Percentiles rank a stretch among this genome's conserved stretches.
Conservation (phyloP, 805 yeast genomes). For the Hagleromyces aurorensis region DNA sequence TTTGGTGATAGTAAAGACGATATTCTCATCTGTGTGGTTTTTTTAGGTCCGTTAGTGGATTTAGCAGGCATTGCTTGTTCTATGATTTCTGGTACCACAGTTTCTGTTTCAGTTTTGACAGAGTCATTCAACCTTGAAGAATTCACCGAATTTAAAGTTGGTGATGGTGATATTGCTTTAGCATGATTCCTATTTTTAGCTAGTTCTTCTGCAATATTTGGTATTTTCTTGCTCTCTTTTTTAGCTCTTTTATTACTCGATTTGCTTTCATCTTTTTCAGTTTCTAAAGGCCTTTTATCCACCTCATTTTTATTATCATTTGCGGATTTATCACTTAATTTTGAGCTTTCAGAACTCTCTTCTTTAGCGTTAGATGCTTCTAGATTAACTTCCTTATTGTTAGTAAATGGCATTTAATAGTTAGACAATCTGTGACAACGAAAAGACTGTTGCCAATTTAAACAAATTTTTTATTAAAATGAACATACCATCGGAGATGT, state of each 20-base stretch:
- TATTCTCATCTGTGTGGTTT: conserved; percentile 11
- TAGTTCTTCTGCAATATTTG: conserved; percentile 28
- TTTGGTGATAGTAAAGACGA: conserved; percentile 15
- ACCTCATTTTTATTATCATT: too few species aligned
- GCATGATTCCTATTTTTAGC: conserved; percentile 27
- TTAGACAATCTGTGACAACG: too few species aligned
- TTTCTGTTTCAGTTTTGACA: conserved; percentile 8
- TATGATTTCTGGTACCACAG: conserved; percentile 2
- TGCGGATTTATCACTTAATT: too few species aligned
- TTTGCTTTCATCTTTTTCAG: conserved; percentile 6
- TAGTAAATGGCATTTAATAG: conserved; percentile 2
- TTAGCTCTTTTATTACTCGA: conserved; percentile 4
- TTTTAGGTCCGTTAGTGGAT: conserved; percentile 2
- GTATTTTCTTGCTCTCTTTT: conserved; percentile 12
- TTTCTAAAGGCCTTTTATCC: too few species aligned
- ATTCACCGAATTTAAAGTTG: conserved; percentile 5
- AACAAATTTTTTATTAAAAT: too few species aligned
- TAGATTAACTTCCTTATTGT: conserved; percentile 1
- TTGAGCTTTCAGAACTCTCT: too few species aligned
- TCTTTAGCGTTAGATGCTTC: too few species aligned
- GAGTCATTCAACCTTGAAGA: conserved; percentile 1
- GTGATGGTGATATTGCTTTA: conserved; percentile 12
- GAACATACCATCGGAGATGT: too few species aligned
- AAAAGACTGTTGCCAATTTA: too few species aligned
- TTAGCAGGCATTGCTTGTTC: conserved; percentile 2